These are phyloP conservation scores for Strobilomyces confusus DNA, from an alignment of 768 basidiomycete species.

Conservation along the genomic window DNA sequence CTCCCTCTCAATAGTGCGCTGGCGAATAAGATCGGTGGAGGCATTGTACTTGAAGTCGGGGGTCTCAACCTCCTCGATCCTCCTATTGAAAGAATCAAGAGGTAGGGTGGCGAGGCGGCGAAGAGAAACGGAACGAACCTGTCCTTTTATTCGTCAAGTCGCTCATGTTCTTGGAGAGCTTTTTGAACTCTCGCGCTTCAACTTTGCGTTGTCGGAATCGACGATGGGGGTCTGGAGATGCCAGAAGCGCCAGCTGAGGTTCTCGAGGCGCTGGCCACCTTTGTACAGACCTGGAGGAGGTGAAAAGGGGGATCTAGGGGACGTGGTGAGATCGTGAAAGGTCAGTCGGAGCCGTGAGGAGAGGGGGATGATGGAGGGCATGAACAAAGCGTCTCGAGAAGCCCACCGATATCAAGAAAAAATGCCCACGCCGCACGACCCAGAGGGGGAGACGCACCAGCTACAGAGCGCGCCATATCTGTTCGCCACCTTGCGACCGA, in stretches of 20 bases:
- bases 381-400: constrained; percentile 28
- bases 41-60: constrained; percentile 77
- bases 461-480: constrained; percentile 87
- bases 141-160: constrained; percentile 93
- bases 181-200: constrained; percentile 88
- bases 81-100: constrained; percentile 40
- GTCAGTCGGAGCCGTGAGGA: constrained; percentile 2
- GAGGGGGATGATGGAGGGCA: constrained; percentile 65
- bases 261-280: constrained; percentile 91
- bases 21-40: constrained; percentile 73
- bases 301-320: constrained; percentile 6
- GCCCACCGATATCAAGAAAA: too few species aligned
- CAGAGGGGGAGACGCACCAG: too few species aligned
- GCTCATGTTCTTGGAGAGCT: constrained; percentile 83
- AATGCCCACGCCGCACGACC: too few species aligned
- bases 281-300: constrained; percentile 68
- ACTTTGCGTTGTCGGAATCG: constrained; percentile 82
- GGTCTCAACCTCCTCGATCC: constrained; percentile 80
- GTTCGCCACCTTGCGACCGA: constrained; percentile 76
- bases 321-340: constrained; percentile 11
- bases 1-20: constrained; percentile 78
- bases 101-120: constrained; percentile 8
- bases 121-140: constrained; percentile 47
- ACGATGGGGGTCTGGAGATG: constrained; percentile 89
- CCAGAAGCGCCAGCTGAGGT: constrained; percentile 90